Evolutionary conservation across 805 yeast genomes (phyloP).

Genomic region (Spathaspora gorwiae): DNA sequence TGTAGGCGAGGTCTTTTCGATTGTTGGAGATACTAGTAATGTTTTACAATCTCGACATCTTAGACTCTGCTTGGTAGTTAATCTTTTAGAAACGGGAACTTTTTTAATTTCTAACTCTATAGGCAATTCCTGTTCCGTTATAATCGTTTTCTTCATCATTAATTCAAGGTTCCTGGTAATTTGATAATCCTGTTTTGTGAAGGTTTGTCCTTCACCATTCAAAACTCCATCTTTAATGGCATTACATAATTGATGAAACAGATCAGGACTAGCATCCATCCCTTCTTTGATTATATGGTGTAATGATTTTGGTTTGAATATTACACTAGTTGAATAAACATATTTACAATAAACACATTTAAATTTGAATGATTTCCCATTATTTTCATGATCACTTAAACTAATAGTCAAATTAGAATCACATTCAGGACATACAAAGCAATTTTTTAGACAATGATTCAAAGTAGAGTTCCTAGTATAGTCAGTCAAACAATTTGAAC

Average conservation of each 20-base stretch:
- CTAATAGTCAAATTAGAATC: conserved; percentile 20
- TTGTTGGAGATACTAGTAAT: conserved; percentile 20
- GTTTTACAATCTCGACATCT: conserved; percentile 28
- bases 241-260: conserved; percentile 3
- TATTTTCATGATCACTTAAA: conserved; percentile 9
- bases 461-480: conserved; percentile 20
- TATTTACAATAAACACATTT: conserved; percentile 34
- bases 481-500: conserved; percentile 35
- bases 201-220: background rate
- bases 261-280: conserved; percentile 1
- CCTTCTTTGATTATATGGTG: conserved; percentile 13
- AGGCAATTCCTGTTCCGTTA: background rate
- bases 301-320: conserved; percentile 40
- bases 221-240: conserved; percentile 4
- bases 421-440: conserved; percentile 38
- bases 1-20: conserved; percentile 18
- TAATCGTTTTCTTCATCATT: background rate
- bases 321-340: conserved; percentile 29
- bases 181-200: background rate
- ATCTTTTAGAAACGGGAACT: conserved; percentile 22
- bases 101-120: background rate
- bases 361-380: conserved; percentile 33
- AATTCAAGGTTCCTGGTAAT: conserved; percentile 2
- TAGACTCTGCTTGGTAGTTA: conserved; percentile 20
- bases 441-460: conserved; percentile 30